Base-by-base conservation (phyloP, 2,329 filamentous ascomycete genomes). In the Cercospora berteroae region DNA sequence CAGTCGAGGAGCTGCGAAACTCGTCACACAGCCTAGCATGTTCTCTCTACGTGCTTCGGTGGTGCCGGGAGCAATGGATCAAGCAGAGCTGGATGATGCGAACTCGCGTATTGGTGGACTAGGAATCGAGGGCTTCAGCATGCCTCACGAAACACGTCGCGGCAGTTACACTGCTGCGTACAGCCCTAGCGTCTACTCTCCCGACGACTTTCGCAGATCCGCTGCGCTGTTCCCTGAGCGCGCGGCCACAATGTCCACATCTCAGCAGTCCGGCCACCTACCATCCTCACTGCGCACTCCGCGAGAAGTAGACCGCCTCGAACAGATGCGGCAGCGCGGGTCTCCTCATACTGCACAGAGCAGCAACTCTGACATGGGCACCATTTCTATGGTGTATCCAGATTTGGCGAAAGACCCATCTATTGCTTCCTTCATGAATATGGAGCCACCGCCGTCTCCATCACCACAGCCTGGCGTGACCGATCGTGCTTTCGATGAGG, bases 161-260 rank as follows among this genome's bases (percentile, higher is more conserved):
- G 63, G 67, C 20, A 66, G 66, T 25, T 67, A 59, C 23, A 33
- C 60, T 25, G 64, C 60, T 7, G 52, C 58, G 10, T 76, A 77
- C 67, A 74, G 74, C 39, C 75, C 75, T 1, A 76, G 74, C 65
- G 64, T 76, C 56, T 77, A 77, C 67, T 72, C 71, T n/a, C 69
- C 61, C 12, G 63, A 68, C 33, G 23, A 55, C 13, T 67, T 65
- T 42, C 61, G 65, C 13, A 42, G 27, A 5, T 63, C 65, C 25
- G 50, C 48, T 9, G 33, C 60, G 39, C 52, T 12, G 5, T 64
- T 67, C 60, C 48, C 60, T 9, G 59, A 63, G 20, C 65, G 61
- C 33, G 50, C 42, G 10, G 63, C 48, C 33, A 56, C 36, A 25
- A 36, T 50, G 42, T 61, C 42, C 12, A 42, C 59, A 10, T 20